Percentiles rank a stretch among this genome's conserved stretches.
phyloP scores from a whole-genome alignment of 2,329 filamentous ascomycete genomes.

The Fusarium goolgardi region DNA sequence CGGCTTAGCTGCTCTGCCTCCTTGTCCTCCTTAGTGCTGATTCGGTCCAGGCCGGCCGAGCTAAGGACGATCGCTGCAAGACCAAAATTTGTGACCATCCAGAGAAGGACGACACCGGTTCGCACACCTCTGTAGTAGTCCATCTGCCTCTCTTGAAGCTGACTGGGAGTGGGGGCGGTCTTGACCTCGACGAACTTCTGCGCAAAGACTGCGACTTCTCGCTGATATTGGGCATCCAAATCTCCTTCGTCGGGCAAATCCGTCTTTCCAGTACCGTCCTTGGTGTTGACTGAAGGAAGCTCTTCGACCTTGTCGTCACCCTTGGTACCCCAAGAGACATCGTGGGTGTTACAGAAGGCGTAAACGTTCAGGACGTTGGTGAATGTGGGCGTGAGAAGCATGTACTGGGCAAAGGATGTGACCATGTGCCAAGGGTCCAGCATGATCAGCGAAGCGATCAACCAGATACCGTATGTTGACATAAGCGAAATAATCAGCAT shows the following conservation, averaged over 20 bases:
- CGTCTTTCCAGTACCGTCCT: slow-evolving; percentile 90
- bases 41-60: slow-evolving; percentile 81
- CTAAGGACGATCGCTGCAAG: slow-evolving; percentile 88
- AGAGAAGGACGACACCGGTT: slow-evolving; percentile 88
- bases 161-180: slow-evolving; percentile 64
- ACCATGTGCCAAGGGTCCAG: slow-evolving; percentile 99
- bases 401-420: slow-evolving; percentile 94
- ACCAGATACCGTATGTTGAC: slow-evolving; percentile 93
- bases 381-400: slow-evolving; percentile 94
- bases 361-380: slow-evolving; percentile 99
- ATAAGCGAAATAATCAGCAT: slow-evolving; percentile 92
- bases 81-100: slow-evolving; percentile 97
- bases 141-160: slow-evolving; percentile 84
- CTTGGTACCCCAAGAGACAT: slow-evolving; percentile 98
- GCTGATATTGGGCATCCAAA: slow-evolving; percentile 93
- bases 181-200: slow-evolving; percentile 80
- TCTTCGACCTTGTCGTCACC: slow-evolving; percentile 96
- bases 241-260: slow-evolving; percentile 96
- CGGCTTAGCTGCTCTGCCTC: slow-evolving; percentile 63
- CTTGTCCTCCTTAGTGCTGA: slow-evolving; percentile 56
- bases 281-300: slow-evolving; percentile 86
- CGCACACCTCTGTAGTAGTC: slow-evolving; percentile 99
- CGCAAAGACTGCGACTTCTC: slow-evolving; percentile 79
- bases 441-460: slow-evolving; percentile 91
- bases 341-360: slow-evolving; percentile 99